Evolutionary conservation across 768 basidiomycete species (phyloP).

Genomic region (Amyloporia xantha): DNA sequence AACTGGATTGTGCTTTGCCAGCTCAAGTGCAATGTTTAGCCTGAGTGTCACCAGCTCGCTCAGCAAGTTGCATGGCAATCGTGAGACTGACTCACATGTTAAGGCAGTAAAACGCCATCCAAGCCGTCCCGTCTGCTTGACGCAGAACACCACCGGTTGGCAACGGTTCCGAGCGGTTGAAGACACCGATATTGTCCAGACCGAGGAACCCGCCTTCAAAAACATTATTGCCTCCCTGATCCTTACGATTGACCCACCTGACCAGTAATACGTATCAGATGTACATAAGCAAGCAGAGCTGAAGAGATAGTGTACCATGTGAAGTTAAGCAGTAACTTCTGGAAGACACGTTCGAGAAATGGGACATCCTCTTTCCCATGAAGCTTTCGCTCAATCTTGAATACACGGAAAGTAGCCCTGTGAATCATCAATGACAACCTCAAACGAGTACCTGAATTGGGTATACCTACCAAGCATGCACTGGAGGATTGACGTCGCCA

Average conservation of each 20-base stretch:
- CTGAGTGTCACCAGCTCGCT: conserved; percentile 32
- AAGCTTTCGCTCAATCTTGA: conserved; percentile 98
- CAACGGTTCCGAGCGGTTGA: conserved; percentile 95
- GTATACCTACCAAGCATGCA: conserved; percentile 80
- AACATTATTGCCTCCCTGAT: conserved; percentile 89
- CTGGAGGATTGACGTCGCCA: conserved; percentile 96
- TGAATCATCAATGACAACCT: background rate
- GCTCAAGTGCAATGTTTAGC: conserved; percentile 94
- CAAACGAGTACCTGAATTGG: background rate
- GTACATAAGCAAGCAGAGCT: background rate
- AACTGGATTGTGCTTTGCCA: conserved; percentile 95
- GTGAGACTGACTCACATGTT: conserved; percentile 65
- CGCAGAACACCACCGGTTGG: conserved; percentile 92
- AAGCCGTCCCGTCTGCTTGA: conserved; percentile 97
- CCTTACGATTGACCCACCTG: conserved; percentile 99
- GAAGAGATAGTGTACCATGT: conserved; percentile 57
- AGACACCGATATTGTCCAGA: conserved; percentile 95
- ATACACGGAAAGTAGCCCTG: conserved; percentile 95
- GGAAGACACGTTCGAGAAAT: conserved; percentile 97
- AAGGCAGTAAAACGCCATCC: conserved; percentile 99
- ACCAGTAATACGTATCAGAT: background rate
- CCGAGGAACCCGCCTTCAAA: conserved; percentile 99
- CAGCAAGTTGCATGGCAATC: background rate
- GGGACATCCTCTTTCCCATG: conserved; percentile 83
- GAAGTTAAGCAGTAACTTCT: conserved; percentile 93